Base-by-base conservation (phyloP, 2,329 filamentous ascomycete species). In the Aspergillus latus region DNA sequence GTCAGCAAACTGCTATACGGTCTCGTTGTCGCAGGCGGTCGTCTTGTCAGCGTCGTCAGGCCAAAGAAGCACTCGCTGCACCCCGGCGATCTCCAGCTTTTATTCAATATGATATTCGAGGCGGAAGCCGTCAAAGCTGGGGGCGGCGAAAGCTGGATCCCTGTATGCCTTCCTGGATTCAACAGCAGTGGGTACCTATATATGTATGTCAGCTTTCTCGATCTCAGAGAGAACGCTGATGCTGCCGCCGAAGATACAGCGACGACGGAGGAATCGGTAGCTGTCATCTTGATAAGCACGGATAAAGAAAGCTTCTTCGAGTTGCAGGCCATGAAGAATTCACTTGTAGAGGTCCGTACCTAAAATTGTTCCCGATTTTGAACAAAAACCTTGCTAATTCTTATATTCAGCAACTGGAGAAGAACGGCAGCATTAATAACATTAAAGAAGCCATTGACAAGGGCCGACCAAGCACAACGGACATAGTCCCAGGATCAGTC, bases 81-180 rank as follows among this genome's bases (percentile, higher is more conserved):
- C 66, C 94, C 95, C 0, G 93, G 92, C 61, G 94, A 99, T 70
- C 81, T 99, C 26, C 93, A 97, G 68, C 83, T 99, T 45, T 92
- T 99, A 59, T 99, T 99, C 81, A 97, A 97, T 70, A 99, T 99
- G 95, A 85, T 99, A 1, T 99, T 99, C 67, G 92, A 96, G 76
- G 94, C 93, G 2, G 90, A 91, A 48, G 89, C 90, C 43, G 88
- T 99, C 70, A 93, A 94, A 70, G 88, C 91, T 16, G 92, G 90
- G 5, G 92, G 85, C n/a, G 94, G 93, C 30, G 94, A 99, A 74
- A 97, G 93, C 66, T 99, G 94, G 94, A 93, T 97, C 47, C 94
- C 94, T 0, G 81, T 99, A 5, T 99, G 94, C 67, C 82, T 99
- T 2, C 95, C 94, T 0, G 93, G 92, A 4, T 99, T 99, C 77